phyloP scores from a whole-genome alignment of 176 grass and related monocot genomes.

The Musa beccarii region DNA sequence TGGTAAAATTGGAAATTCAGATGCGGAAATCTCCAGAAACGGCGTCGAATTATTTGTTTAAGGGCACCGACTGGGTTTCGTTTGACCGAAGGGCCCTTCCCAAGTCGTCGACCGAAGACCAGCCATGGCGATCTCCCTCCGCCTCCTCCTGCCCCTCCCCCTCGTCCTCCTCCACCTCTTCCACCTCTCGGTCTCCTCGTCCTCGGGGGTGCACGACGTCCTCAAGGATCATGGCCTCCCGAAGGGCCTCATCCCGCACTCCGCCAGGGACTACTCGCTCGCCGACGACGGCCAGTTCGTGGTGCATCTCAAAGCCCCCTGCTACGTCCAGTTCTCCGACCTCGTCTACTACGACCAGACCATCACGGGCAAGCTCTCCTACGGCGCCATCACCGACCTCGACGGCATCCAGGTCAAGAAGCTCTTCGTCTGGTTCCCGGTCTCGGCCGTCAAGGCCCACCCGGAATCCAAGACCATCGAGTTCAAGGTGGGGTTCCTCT shows the following conservation, averaged over 20 bases:
- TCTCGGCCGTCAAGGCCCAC: constrained; percentile 51
- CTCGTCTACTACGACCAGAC: constrained; percentile 58
- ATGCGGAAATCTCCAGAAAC: too few species aligned
- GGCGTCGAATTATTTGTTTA: too few species aligned
- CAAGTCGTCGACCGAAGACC: neutral
- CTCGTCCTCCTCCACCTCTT: neutral
- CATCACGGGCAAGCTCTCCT: constrained; percentile 39
- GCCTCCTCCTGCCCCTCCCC: neutral
- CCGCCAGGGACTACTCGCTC: constrained; percentile 49
- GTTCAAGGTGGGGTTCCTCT: constrained; percentile 61
- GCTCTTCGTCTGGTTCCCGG: constrained; percentile 64
- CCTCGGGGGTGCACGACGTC: constrained; percentile 33
- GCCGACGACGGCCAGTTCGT: constrained; percentile 44
- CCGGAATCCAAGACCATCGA: constrained; percentile 34
- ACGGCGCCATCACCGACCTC: constrained; percentile 43
- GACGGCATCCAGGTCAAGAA: constrained; percentile 80
- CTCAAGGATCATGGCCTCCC: constrained; percentile 73
- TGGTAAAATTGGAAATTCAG: too few species aligned
- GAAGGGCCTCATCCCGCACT: constrained; percentile 50
- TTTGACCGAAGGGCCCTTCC: neutral
- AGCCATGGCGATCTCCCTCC: neutral
- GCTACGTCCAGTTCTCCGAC: constrained; percentile 57
- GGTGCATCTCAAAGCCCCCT: constrained; percentile 46
- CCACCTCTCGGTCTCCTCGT: neutral
- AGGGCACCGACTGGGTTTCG: too few species aligned